Evolutionary conservation across 139 green algal species (phyloP).

Genomic region (Asterochloris sp.): DNA sequence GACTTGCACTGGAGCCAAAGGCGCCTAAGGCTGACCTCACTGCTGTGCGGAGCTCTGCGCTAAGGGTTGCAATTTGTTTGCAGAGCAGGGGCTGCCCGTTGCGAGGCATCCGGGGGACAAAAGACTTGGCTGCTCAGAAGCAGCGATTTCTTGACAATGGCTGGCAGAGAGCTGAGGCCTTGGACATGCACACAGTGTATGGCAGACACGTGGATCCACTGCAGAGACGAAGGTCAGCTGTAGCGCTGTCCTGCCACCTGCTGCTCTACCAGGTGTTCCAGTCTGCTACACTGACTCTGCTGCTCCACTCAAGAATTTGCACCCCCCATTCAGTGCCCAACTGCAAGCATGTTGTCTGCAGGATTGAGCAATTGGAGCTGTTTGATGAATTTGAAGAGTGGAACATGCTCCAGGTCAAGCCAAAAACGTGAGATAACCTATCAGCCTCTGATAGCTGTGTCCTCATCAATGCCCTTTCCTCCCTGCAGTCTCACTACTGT

Average conservation of each 20-base stretch:
- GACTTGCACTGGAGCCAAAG: neutral
- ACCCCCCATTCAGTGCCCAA: neutral
- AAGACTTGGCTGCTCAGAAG: slow-evolving; percentile 58
- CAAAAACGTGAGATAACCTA: neutral
- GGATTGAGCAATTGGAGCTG: slow-evolving; percentile 48
- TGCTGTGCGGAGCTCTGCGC: neutral
- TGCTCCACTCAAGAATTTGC: no score
- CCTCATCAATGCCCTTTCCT: no score
- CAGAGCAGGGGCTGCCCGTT: slow-evolving; percentile 77
- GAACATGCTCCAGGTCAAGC: slow-evolving; percentile 85
- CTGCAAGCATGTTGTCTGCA: neutral
- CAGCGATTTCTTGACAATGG: slow-evolving; percentile 43
- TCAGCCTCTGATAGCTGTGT: no score
- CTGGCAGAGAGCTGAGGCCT: slow-evolving; percentile 51
- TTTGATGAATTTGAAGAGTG: slow-evolving; percentile 98
- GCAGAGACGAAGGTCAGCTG: slow-evolving; percentile 42
- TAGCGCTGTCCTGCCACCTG: neutral
- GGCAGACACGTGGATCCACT: slow-evolving; percentile 38
- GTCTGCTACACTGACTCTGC: no score
- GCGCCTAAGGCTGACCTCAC: neutral
- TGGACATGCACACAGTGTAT: slow-evolving; percentile 79
- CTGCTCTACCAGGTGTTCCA: no score
- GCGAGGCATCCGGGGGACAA: slow-evolving; percentile 62
- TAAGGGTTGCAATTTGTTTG: neutral
- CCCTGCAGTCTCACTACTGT: neutral